Base-by-base conservation (phyloP, 2,329 filamentous ascomycete genomes). In the Alternaria dauci region DNA sequence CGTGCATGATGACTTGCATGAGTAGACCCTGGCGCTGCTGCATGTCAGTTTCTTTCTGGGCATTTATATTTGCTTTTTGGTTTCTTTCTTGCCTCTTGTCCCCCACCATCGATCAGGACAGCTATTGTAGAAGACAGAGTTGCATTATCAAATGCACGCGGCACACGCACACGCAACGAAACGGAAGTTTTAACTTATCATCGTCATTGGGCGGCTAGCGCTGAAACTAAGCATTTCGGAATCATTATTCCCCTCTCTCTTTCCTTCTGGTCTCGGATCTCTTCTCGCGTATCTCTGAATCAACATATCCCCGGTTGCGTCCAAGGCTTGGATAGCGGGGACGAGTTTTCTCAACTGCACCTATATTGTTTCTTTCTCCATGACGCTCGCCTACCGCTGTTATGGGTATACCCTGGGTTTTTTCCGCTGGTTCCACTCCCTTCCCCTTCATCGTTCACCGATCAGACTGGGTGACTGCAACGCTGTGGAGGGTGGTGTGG, bases 141-240 rank as follows among this genome's bases (percentile, higher is more conserved):
- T 23, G 46, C 20, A 50, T 50, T 38, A 16, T 36, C 32, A 36
- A 32, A 48, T 48, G 46, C 46, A 34, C 46, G 18, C 41, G 26
- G 51, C 52, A 59, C 43, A 41, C 34, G 50, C 50, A 38, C 26
- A 36, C 20, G 46, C 46, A 50, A 50, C 20, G 46, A 50, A 50
- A 50, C 46, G 30, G 20, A 50, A 50, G 46, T 41, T 57, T 52
- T 43, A 18, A 54, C 52, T 55, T 59, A 67, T 57, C 39, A 48
- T 55, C 59, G 68, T 65, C 67, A 70, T 69, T 65, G 70, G 70
- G 70, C 66, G 70, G 70, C 62, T 68, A 72, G 70, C 70, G 67
- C 63, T 72, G 67, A 69, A 62, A 66, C 44, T 58, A 53, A 55
- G 62, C 52, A 67, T 65, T 65, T 62, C 54, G 44, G 63, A 38